Percentiles rank a stretch among this genome's conserved stretches.
These are phyloP conservation scores for Solanum appendiculatum DNA, from an alignment of 257 asterid genomes.

Conservation along the genomic window DNA sequence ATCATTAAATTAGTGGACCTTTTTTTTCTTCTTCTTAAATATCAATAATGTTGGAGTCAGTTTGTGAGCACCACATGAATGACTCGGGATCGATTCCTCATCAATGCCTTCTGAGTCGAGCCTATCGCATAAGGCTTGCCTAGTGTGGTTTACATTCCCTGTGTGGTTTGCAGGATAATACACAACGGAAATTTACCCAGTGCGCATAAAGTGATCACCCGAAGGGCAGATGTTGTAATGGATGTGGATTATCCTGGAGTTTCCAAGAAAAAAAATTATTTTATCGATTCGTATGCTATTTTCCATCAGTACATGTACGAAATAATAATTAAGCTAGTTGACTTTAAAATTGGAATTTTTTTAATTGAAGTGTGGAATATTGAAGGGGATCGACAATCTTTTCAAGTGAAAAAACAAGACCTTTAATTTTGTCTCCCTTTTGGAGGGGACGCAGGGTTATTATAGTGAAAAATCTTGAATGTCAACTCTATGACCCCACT, in stretches of 20 bases:
- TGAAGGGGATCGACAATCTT: background rate
- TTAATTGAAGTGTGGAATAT: background rate
- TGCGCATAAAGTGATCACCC: too few relatives aligned
- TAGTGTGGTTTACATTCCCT: too few relatives aligned
- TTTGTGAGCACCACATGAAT: too few relatives aligned
- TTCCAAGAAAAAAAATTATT: too few relatives aligned
- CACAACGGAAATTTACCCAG: too few relatives aligned
- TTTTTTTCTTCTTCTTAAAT: background rate
- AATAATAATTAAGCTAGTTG: background rate
- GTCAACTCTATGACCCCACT: background rate
- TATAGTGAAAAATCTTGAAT: background rate
- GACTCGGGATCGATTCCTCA: too few relatives aligned
- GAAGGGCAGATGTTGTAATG: too few relatives aligned
- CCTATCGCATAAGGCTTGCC: too few relatives aligned
- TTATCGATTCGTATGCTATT: background rate
- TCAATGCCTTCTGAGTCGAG: too few relatives aligned
- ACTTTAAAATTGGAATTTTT: background rate
- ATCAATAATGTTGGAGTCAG: background rate
- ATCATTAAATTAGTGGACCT: background rate
- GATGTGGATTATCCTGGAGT: too few relatives aligned
- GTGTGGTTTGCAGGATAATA: too few relatives aligned
- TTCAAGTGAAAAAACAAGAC: background rate
- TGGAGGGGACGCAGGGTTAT: background rate
- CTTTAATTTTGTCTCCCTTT: background rate
- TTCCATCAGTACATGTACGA: background rate